Evolutionary conservation across 768 basidiomycete species (phyloP).

Genomic region (Termitomyces sp.): DNA sequence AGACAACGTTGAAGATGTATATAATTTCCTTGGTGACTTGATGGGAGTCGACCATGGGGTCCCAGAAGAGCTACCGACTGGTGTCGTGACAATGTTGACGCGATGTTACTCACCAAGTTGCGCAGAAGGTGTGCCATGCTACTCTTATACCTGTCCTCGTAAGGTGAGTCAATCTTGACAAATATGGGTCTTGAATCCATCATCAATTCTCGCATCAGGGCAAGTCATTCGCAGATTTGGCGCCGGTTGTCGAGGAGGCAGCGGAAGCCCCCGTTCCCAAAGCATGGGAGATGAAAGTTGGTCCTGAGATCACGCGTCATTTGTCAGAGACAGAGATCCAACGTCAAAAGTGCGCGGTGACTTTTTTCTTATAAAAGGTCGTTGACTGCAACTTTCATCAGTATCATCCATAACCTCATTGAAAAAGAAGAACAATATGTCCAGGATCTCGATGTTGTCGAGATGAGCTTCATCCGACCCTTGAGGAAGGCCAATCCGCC

Average conservation of each 20-base stretch:
- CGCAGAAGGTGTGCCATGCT: slow-evolving; percentile 74
- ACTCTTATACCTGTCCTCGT: slow-evolving; percentile 76
- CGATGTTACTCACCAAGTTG: slow-evolving; percentile 89
- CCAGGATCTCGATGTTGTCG: slow-evolving; percentile 80
- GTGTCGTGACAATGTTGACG: slow-evolving; percentile 85
- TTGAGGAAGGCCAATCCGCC: slow-evolving; percentile 40
- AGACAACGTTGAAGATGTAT: slow-evolving; percentile 90
- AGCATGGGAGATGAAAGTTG: slow-evolving; percentile 45
- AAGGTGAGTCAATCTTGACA: slow-evolving; percentile 33
- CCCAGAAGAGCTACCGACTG: slow-evolving; percentile 73
- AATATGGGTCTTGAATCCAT: not conserved
- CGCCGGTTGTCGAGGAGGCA: slow-evolving; percentile 24
- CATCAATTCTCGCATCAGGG: slow-evolving; percentile 19
- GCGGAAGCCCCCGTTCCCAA: slow-evolving; percentile 21
- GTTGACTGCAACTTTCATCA: slow-evolving; percentile 13
- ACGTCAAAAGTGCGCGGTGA: slow-evolving; percentile 59
- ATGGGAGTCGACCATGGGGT: slow-evolving; percentile 57
- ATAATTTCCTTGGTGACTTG: slow-evolving; percentile 84
- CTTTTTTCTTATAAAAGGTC: not conserved
- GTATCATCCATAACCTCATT: slow-evolving; percentile 85
- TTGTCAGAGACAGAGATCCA: slow-evolving; percentile 75
- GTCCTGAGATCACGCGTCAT: slow-evolving; percentile 29
- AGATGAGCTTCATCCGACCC: slow-evolving; percentile 54
- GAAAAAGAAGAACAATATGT: slow-evolving; percentile 86
- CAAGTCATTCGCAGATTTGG: slow-evolving; percentile 22